Percentiles rank a stretch among this genome's conserved stretches.
phyloP scores from a whole-genome alignment of 2,329 filamentous ascomycete genomes.

The Pyricularia sp. region DNA sequence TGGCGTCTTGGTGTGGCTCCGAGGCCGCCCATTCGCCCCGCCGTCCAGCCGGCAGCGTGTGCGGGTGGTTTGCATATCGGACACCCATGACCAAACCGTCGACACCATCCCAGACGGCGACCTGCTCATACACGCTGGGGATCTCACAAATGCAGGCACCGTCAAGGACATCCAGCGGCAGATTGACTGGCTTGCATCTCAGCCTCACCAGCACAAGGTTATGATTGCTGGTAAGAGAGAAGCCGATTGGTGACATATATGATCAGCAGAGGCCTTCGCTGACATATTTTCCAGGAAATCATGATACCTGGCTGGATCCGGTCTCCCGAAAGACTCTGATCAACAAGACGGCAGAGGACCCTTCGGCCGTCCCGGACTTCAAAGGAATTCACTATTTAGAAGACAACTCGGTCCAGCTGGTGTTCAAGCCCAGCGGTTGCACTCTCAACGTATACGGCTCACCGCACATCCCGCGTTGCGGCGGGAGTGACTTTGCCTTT shows the following conservation, averaged over 20 bases:
- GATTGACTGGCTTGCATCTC: slow-evolving; percentile 67
- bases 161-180: slow-evolving; percentile 68
- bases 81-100: slow-evolving; percentile 65
- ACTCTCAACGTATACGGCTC: slow-evolving; percentile 68
- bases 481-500: slow-evolving; percentile 65
- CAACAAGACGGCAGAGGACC: slow-evolving; percentile 28
- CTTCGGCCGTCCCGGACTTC: slow-evolving; percentile 44
- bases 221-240: slow-evolving; percentile 56
- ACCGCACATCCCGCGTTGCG: slow-evolving; percentile 69
- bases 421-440: slow-evolving; percentile 45
- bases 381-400: slow-evolving; percentile 67
- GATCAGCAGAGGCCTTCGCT: background rate
- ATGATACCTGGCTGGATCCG: slow-evolving; percentile 77
- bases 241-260: background rate
- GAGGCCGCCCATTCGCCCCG: slow-evolving; percentile 53
- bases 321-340: slow-evolving; percentile 49
- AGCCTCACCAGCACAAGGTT: slow-evolving; percentile 73
- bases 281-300: slow-evolving; percentile 40
- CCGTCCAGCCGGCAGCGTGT: slow-evolving; percentile 40
- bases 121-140: slow-evolving; percentile 82
- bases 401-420: slow-evolving; percentile 53
- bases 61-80: slow-evolving; percentile 78
- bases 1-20: slow-evolving; percentile 54
- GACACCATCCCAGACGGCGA: slow-evolving; percentile 64
- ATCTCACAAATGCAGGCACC: slow-evolving; percentile 68